Base-by-base conservation (phyloP, 176 grass and related monocot genomes). In the Zea mays region DNA sequence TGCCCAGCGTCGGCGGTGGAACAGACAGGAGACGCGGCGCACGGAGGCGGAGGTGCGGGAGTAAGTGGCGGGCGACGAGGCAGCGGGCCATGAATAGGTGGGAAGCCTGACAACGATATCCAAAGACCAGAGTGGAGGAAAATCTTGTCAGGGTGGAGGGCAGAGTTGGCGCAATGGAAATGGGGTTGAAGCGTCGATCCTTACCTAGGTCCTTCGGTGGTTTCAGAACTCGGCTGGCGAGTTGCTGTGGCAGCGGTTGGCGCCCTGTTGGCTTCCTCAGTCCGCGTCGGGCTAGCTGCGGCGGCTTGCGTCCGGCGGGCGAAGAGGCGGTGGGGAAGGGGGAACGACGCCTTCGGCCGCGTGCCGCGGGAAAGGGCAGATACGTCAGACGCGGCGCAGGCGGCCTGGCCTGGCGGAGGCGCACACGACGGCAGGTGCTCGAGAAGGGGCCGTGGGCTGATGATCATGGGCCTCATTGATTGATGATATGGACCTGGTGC, bases 1-100 rank as follows among this genome's bases (percentile, higher is more conserved):
- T 1, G 33, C 65, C 40, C 55, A 11, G 56, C 19, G 46, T 27
- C 33, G 3, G 47, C 27, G 47, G 2, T 15, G 61, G 62, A 66
- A n/a, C 10, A 16, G 47, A 11, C 10, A 36, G 52, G 5, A 56
- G 54, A 55, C 17, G 64, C 5, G 62, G 47, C 55, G 71, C 56
- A 17, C 7, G 55, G 48, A 57, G 76, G 71, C 81, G 81, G 46
- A 88, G 75, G 27, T 46, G 69, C 55, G 54, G 27, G 39, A 75
- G 27, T 46, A 88, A 2, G 71, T 81, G 76, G 71, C 76, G 10
- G 46, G 63, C 70, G 36, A 88, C 76, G 57, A 88, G 46, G 64
- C 70, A 58, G 71, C 76, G 76, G 43, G 86, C 71, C 86, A 88
- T 80, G 37, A 44, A 66, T 41, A 5, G 43, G 54, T 35, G 41